Evolutionary conservation across 768 basidiomycete genomes (phyloP), one percentile per base, ranked within the genome.

Genomic region (Rhodotorula kratochvilovae): DNA sequence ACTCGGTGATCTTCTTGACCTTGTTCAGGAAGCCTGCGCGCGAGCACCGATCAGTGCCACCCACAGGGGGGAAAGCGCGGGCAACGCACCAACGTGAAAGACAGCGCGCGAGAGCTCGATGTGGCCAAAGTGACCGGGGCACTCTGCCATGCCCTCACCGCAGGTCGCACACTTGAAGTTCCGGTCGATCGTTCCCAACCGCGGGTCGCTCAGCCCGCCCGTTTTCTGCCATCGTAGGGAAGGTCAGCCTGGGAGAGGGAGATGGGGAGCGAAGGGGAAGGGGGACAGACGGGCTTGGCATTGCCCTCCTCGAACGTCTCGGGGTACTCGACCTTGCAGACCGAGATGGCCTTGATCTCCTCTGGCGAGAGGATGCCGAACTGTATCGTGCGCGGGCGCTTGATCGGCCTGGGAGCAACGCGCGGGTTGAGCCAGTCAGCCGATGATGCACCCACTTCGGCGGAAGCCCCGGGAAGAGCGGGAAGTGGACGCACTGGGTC

Each of bases 121-220:
- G 80, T 98, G 94, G 66, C 96, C 96, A 83, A 99, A 99, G 81
- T 98, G 96, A 61, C 96, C 96, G 36, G 96, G 94, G 83, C 96
- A 99, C 80, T 98, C 96, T 27, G 92, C 89, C 94, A 98, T 97
- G n/a, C 94, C 95, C 85, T 99, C 96, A 76, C 93, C 94, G 81
- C 96, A 98, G 39, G 96, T 98, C 84, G 97, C 93, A 80, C 96
- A 99, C 84, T 98, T 98, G 83, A 95, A 94, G 80, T 94, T 93
- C 76, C 92, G 85, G 84, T 94, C 92, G 77, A 94, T 95, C 39
- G 92, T 99, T 50, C 96, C 96, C 90, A 98, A 92, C 70, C 92
- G 87, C 61, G 94, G 92, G 83, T 99, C 96, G 90, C 95, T 95
- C 79, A 99, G 83, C 57, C 96, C 96, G 59, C 92, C 93, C 35